Evolutionary conservation across 306 rosid genomes (phyloP), one percentile per base, ranked within the genome.

Genomic region (Cicer arietinum): DNA sequence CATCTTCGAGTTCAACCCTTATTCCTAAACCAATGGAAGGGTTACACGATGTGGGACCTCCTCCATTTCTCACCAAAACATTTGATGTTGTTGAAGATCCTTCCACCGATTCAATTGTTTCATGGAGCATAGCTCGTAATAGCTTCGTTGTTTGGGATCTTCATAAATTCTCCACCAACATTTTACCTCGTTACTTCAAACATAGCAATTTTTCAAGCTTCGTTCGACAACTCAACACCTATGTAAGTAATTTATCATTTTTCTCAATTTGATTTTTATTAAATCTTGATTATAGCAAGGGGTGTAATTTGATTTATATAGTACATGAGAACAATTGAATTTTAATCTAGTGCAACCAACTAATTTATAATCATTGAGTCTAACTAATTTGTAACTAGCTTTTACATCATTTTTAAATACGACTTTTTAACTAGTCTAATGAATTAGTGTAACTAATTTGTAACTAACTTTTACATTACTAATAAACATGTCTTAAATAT

Each of bases 61-160:
- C 99, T 58, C 99, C 99, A 3, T 95, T 95, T 79, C 92, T 95
- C 13, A 83, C 88, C 0, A 95, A 95, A 82, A 95, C 96, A 1
- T 95, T 86, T 20, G 99, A 95, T 6, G 94, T 92, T 73, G 99
- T 95, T 68, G 99, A 95, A 69, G 99, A 95, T 79, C 87, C 99
- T 1, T 81, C 91, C 42, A 90, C 99, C 0, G 92, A 95, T 78
- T 7, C 90, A 77, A 79, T 90, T 71, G 92, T 95, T 22, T 95
- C 99, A 0, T 95, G 99, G 99, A 92, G 97, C 73, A 50, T 11
- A 53, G 89, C 88, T 6, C 95, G 99, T 51, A 95, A 95, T 75
- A 95, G 99, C 74, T 95, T 95, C 87, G 42, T 95, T 51, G 98
- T 95, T 2, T 95, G 99, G 99, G 97, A 92, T 53, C 87, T 90